These are phyloP conservation scores for Phytophthora pini DNA, from an alignment of 352 stramenopile species.

Conservation along the genomic window DNA sequence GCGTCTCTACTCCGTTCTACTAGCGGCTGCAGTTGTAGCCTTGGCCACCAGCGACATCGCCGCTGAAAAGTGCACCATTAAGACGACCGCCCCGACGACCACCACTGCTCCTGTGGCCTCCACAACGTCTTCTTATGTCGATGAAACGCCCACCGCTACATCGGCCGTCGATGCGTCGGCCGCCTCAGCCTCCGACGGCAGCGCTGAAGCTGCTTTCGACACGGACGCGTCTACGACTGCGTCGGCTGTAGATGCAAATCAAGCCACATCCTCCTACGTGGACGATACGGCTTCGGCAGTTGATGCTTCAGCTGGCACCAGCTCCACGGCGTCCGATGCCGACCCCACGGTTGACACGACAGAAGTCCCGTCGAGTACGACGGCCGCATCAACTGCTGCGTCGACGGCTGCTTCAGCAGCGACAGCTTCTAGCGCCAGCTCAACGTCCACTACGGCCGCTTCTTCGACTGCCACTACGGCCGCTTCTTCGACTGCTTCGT, in stretches of 20 bases:
- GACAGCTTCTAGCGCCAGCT: background rate
- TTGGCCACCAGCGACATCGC: conserved; percentile 8
- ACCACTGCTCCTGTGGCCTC: conserved; percentile 3
- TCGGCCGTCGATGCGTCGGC: background rate
- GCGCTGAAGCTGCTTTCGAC: conserved; percentile 10
- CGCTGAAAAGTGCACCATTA: conserved; percentile 18
- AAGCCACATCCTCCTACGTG: conserved; percentile 4
- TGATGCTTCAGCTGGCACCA: conserved; percentile 8
- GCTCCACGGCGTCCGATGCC: conserved; percentile 16
- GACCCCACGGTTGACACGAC: conserved; percentile 8
- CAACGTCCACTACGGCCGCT: too few relatives aligned
- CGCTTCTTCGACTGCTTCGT: conserved; percentile 1
- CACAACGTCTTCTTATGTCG: conserved; percentile 15
- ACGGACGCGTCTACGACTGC: background rate
- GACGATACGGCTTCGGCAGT: background rate
- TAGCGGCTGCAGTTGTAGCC: conserved; percentile 6
- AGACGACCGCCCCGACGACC: conserved; percentile 8
- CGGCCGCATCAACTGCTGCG: background rate
- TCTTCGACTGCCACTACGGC: background rate
- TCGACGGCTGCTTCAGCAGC: background rate
- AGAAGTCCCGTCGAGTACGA: conserved; percentile 6
- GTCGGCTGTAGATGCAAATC: conserved; percentile 4
- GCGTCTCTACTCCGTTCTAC: conserved; percentile 17
- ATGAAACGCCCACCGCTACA: background rate
- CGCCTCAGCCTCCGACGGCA: background rate